Conservation (phyloP, 2,329 filamentous ascomycete species). For the Emergomyces africanus region DNA sequence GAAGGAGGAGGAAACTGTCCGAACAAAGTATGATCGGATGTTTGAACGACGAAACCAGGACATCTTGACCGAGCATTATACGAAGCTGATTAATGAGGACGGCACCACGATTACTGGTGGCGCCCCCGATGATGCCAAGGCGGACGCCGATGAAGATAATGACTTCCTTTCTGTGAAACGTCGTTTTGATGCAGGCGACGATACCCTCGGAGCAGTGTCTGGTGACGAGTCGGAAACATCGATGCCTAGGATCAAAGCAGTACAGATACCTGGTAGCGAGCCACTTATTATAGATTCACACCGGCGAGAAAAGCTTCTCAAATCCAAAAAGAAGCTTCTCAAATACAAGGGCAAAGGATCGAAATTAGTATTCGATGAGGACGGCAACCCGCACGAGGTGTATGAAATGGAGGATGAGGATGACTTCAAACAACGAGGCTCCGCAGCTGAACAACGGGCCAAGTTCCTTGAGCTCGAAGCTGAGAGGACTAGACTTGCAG, state of each 20-base stretch:
- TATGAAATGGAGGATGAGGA: conserved; percentile 84
- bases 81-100: conserved; percentile 62
- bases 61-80: conserved; percentile 86
- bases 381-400: conserved; percentile 69
- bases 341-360: conserved; percentile 79
- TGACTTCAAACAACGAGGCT: conserved; percentile 61
- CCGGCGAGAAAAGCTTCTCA: conserved; percentile 86
- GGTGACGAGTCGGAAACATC: conserved; percentile 35
- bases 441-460: conserved; percentile 61
- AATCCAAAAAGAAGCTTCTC: conserved; percentile 85
- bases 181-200: conserved; percentile 59
- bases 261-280: conserved; percentile 47
- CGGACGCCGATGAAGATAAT: conserved; percentile 52
- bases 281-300: conserved; percentile 84
- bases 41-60: conserved; percentile 95
- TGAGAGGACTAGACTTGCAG: conserved; percentile 57
- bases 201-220: conserved; percentile 31
- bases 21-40: conserved; percentile 96
- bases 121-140: conserved; percentile 23
- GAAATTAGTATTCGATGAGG: conserved; percentile 84
- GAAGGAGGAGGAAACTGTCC: conserved; percentile 60
- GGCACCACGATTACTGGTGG: conserved; percentile 27
- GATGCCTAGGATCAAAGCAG: conserved; percentile 27
- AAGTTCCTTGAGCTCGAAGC: conserved; percentile 68
- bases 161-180: conserved; percentile 86